Base-by-base conservation (phyloP, 768 basidiomycete species). In the Lanmaoa pseudosensibilis region DNA sequence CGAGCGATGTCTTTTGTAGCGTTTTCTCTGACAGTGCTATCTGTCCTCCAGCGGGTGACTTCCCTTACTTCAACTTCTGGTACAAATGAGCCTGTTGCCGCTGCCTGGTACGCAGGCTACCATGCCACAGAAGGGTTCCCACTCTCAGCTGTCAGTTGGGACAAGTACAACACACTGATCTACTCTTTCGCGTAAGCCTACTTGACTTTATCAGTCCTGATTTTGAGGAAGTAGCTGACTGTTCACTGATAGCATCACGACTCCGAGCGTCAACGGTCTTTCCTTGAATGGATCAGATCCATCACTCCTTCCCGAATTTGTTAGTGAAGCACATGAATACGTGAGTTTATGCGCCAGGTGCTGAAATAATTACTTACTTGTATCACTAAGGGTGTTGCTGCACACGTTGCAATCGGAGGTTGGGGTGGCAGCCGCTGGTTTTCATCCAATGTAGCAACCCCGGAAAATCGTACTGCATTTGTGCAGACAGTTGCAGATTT, bases 31-130 rank as follows among this genome's bases (percentile, higher is more conserved):
- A 30, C 37, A 2, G 36, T 54, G 36, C 12, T 60, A 16, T 56
- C 46, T 30, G 10, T 52, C 19, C 23, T 53, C 15, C 46, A 19
- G 16, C 39, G 16, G 15, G 50, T 16, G 23, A 27, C 44, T 34
- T 41, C 54, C 33, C 8, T 49, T 50, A 16, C 23, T 19, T 18
- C 19, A 16, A n/a, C 30, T 4, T 11, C 11, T 18, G 15, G 27
- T 5, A 2, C 25, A 2, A 16, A 47, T 7, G n/a, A n/a, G 10
- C 51, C 48, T 48, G 74, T 85, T 11, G 81, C 81, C 3, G 71
- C 78, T 18, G 76, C 82, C 9, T 90, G 86, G 86, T 88, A 81
- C 61, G 80, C 85, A n/a, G 82, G 83, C 43, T 89, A 80, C 80
- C 83, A 88, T 65, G 77, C 80, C 15, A 69, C 67, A 10, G 65